Conservation (phyloP, 192 early-diverging fungal genomes). For the Jimgerdemannia flammicorona region DNA sequence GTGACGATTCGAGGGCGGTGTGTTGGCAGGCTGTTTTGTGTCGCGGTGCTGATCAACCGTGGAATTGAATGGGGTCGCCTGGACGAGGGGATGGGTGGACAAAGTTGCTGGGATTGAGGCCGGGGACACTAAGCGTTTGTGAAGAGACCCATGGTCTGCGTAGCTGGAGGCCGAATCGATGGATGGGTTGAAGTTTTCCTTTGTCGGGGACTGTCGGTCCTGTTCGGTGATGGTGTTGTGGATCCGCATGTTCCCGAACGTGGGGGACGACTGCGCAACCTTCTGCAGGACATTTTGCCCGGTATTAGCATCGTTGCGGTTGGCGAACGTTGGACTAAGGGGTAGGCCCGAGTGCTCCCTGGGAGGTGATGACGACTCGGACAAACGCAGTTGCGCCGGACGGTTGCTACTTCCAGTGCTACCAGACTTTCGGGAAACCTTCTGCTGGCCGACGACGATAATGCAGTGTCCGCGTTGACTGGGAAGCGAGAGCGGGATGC, state of each 20-base stretch:
- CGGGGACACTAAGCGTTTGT: not conserved
- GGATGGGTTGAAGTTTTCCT: not conserved
- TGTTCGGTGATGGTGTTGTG: not conserved
- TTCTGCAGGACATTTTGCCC: not conserved
- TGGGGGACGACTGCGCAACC: not conserved
- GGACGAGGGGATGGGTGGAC: not conserved
- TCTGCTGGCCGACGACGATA: constrained; percentile 4
- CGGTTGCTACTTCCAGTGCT: not conserved
- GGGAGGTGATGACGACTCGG: not conserved
- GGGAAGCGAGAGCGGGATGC: not conserved
- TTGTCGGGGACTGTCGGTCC: not conserved
- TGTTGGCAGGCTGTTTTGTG: not conserved
- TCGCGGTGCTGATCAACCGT: not conserved
- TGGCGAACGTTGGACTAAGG: not conserved
- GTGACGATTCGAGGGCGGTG: not conserved
- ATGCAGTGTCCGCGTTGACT: not conserved
- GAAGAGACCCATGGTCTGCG: not conserved
- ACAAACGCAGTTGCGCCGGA: not conserved
- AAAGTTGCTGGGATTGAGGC: not conserved
- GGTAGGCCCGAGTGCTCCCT: not conserved
- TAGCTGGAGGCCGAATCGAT: not conserved
- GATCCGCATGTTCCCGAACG: not conserved
- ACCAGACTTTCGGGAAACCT: not conserved
- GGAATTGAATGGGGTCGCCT: not conserved
- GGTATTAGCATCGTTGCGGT: not conserved